These are phyloP conservation scores for Hibiscus syriacus DNA, from an alignment of 345 rosid species.

Conservation along the genomic window DNA sequence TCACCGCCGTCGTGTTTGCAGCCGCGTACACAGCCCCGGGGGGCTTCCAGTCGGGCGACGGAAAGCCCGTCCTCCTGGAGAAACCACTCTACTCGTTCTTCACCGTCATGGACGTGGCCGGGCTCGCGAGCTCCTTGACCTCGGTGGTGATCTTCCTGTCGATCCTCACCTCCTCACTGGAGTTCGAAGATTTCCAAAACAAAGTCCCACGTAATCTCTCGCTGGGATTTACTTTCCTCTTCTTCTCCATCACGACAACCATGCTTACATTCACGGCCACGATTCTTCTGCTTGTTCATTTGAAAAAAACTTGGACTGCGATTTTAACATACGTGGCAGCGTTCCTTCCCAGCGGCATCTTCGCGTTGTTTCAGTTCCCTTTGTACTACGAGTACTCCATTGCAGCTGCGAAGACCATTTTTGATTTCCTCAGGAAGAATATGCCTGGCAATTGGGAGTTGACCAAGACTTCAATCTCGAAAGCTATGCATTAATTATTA, in stretches of 20 bases:
- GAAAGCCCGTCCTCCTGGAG: slow-evolving; percentile 9
- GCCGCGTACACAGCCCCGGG: slow-evolving; percentile 16
- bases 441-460: slow-evolving; percentile 1
- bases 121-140: slow-evolving; percentile 17
- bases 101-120: slow-evolving; percentile 13
- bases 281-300: slow-evolving; percentile 17
- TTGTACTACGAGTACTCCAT: not conserved
- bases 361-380: slow-evolving; percentile 12
- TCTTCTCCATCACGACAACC: slow-evolving; percentile 11
- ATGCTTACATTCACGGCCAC: slow-evolving; percentile 23
- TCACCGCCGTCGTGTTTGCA: slow-evolving; percentile 16
- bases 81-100: slow-evolving; percentile 17
- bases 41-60: not conserved
- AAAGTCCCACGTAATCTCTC: slow-evolving; percentile 13
- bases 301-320: not conserved
- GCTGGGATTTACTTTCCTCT: slow-evolving; percentile 21
- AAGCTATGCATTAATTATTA: too few relatives aligned
- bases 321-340: slow-evolving; percentile 9
- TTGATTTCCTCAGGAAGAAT: not conserved
- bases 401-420: not conserved
- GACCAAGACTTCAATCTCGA: too few relatives aligned
- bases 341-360: slow-evolving; percentile 1
- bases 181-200: slow-evolving; percentile 1
- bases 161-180: slow-evolving; percentile 14
- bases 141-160: slow-evolving; percentile 29